Evolutionary conservation across 2,329 filamentous ascomycete genomes (phyloP).

Genomic region (Phaeophleospora eucalypticola): DNA sequence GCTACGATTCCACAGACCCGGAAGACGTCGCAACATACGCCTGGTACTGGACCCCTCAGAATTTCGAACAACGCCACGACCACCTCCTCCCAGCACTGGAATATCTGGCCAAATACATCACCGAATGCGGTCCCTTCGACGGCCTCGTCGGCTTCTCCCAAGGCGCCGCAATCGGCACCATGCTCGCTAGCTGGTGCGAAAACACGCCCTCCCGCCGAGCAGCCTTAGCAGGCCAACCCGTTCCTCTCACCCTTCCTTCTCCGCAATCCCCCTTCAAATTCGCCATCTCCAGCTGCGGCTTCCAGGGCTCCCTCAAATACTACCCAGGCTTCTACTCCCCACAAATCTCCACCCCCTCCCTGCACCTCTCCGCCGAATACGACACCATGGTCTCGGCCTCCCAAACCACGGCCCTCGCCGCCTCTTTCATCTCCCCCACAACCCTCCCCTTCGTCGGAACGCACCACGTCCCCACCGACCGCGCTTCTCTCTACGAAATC

Average conservation of each 20-base stretch:
- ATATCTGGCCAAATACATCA: constrained; percentile 16
- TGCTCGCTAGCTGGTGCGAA: constrained; percentile 23
- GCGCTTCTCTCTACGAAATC: constrained; percentile 14
- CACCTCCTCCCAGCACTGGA: constrained; percentile 17
- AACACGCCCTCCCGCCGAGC: constrained; percentile 13
- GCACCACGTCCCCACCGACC: constrained; percentile 14
- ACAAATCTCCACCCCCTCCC: constrained; percentile 14
- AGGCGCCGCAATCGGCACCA: constrained; percentile 22
- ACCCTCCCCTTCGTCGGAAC: constrained; percentile 15
- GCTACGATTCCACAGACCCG: constrained; percentile 4
- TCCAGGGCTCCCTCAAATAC: constrained; percentile 15
- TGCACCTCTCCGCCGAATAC: constrained; percentile 16
- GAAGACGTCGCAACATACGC: constrained; percentile 16
- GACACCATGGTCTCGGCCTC: constrained; percentile 18
- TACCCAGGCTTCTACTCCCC: constrained; percentile 20
- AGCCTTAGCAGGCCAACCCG: constrained; percentile 11
- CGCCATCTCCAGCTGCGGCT: constrained; percentile 17
- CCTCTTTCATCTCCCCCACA: constrained; percentile 7
- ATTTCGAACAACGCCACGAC: constrained; percentile 17
- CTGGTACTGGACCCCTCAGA: constrained; percentile 15
- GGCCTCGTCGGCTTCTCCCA: constrained; percentile 19
- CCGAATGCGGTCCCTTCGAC: constrained; percentile 17
- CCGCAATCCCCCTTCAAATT: constrained; percentile 22
- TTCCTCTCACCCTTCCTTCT: constrained; percentile 15
- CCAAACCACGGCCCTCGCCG: constrained; percentile 10